Conservation (phyloP, 768 basidiomycete genomes). For the Agaricus subrufescens region DNA sequence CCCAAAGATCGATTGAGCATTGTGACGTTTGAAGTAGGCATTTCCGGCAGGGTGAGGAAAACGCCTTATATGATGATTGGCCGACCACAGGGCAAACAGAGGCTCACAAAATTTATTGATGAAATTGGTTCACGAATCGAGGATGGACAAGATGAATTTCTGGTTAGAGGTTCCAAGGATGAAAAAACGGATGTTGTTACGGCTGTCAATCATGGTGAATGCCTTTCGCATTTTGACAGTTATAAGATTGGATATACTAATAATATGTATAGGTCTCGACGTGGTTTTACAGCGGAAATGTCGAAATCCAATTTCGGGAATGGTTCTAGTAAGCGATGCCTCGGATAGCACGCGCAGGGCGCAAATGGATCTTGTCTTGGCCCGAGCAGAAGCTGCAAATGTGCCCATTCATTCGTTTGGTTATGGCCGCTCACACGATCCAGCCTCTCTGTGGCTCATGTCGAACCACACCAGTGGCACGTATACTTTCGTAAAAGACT, state of each 20-base stretch:
- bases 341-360: slow-evolving; percentile 88
- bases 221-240: not conserved
- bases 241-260: not conserved
- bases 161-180: slow-evolving; percentile 74
- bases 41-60: slow-evolving; percentile 77
- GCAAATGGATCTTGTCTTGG: slow-evolving; percentile 97
- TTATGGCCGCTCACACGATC: slow-evolving; percentile 95
- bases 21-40: slow-evolving; percentile 90
- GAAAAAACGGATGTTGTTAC: slow-evolving; percentile 98
- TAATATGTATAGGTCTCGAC: slow-evolving; percentile 62
- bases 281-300: slow-evolving; percentile 91
- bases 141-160: slow-evolving; percentile 43
- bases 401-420: slow-evolving; percentile 97
- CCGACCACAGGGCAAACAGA: slow-evolving; percentile 58
- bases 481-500: slow-evolving; percentile 97
- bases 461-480: slow-evolving; percentile 97
- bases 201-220: slow-evolving; percentile 89
- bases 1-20: slow-evolving; percentile 79
- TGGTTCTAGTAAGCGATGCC: slow-evolving; percentile 91
- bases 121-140: slow-evolving; percentile 47
- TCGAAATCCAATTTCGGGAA: slow-evolving; percentile 85
- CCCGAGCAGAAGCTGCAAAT: slow-evolving; percentile 93
- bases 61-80: slow-evolving; percentile 88
- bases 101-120: slow-evolving; percentile 77
- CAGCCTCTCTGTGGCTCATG: slow-evolving; percentile 97